Evolutionary conservation across 352 stramenopile genomes (phyloP), one percentile per base, ranked within the genome.

Genomic region (Peronospora farinosa): DNA sequence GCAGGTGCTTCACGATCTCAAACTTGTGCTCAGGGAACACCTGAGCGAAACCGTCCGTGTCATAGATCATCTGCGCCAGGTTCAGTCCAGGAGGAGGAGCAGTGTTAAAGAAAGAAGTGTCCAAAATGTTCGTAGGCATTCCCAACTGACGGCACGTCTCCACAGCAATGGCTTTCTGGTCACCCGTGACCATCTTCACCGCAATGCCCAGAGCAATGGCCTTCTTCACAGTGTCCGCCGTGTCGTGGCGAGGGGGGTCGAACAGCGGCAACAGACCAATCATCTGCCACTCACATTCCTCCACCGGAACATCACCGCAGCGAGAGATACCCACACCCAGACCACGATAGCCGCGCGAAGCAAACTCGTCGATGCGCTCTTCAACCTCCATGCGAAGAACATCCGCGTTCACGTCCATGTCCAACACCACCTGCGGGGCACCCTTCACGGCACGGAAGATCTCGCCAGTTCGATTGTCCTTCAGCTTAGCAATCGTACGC

Each of bases 131-230:
- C 6, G 78, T 88, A 10, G 80, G 88, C 74, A 97, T 93, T 63
- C 74, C 85, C 54, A 98, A 52, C 40, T 83, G 70, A 67, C 77
- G 81, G 49, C 84, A 90, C 45, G 92, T 98, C 71, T 97, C 87
- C 19, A 91, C 73, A 36, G 89, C 92, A 63, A 98, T 97, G 30
- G 86, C 72, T 32, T 79, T 72, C 65, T 97, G 93, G 60, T 98
- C 94, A 61, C 94, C 94, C 23, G 94, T 98, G 33, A 98, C 86
- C 92, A 97, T 97, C 72, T 97, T 97, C 21, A 98, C 91, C 1
- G 68, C 74, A 44, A 98, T 89, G 40, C 95, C 95, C 12, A 93
- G 72, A 57, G 90, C 75, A 57, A 95, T 77, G 6, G 92, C 84
- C 30, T 84, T 84, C 55, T 92, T 76, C 57, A 98, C 96, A 5